Evolutionary conservation across 805 yeast species (phyloP).

Genomic region (Wickerhamia fluorescens): DNA sequence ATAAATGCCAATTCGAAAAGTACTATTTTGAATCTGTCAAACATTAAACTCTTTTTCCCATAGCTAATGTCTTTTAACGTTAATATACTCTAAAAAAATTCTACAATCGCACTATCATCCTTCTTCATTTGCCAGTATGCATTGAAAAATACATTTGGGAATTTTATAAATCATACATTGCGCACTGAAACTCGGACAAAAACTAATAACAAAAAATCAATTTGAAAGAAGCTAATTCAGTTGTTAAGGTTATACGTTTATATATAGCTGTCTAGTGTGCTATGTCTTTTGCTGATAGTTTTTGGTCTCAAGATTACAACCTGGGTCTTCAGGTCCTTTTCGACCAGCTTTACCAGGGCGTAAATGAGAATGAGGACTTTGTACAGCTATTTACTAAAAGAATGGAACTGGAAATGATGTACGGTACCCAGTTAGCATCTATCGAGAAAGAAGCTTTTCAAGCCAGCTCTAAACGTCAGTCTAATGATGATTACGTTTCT

Average conservation of each 20-base stretch:
- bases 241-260: too few relatives aligned
- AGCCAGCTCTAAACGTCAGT: constrained; percentile 36
- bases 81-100: too few relatives aligned
- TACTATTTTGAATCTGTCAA: too few relatives aligned
- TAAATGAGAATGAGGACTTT: constrained; percentile 64
- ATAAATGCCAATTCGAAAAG: too few relatives aligned
- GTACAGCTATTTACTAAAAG: constrained; percentile 57
- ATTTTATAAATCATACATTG: too few relatives aligned
- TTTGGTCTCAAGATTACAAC: constrained; percentile 66
- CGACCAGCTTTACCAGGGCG: constrained; percentile 51
- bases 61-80: too few relatives aligned
- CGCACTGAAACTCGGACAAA: constrained; percentile 1
- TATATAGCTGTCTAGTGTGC: too few relatives aligned
- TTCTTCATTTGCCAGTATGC: too few relatives aligned
- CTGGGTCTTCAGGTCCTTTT: constrained; percentile 48
- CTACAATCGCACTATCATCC: too few relatives aligned
- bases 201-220: neutral
- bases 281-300: constrained; percentile 64
- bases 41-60: too few relatives aligned
- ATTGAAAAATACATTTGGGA: too few relatives aligned
- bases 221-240: too few relatives aligned
- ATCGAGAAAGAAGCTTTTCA: constrained; percentile 32
- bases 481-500: constrained; percentile 52
- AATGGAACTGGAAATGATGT: constrained; percentile 63
- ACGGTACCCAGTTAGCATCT: constrained; percentile 50